Conservation (phyloP, 306 rosid species). For the Delonix regia region DNA sequence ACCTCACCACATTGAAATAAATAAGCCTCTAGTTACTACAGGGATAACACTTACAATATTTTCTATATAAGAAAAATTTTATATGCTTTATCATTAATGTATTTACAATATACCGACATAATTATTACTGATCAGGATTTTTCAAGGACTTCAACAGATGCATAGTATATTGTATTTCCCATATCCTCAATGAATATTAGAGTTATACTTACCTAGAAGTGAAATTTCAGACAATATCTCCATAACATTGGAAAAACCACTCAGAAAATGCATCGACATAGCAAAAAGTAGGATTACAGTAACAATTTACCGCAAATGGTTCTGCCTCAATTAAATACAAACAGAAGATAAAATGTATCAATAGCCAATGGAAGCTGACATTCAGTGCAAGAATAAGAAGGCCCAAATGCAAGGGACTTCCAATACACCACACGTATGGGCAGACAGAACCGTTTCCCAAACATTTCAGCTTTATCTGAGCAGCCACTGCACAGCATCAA, state of each 20-base stretch:
- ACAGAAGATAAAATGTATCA: conserved; percentile 17
- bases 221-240: background rate
- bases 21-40: background rate
- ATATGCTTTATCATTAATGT: background rate
- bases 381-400: background rate
- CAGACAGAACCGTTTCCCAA: background rate
- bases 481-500: background rate
- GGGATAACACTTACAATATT: background rate
- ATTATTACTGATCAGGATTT: background rate
- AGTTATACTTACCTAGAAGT: background rate
- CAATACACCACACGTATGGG: background rate
- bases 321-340: conserved; percentile 21
- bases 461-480: background rate
- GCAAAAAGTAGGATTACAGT: conserved; percentile 17
- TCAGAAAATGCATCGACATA: conserved; percentile 17
- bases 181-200: background rate
- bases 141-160: background rate
- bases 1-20: too few relatives aligned
- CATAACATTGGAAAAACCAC: conserved; percentile 5
- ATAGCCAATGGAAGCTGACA: background rate
- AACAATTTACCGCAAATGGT: conserved; percentile 15
- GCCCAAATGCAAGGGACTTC: conserved; percentile 13
- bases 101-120: background rate
- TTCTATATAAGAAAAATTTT: background rate
- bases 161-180: background rate